These are phyloP conservation scores for Exidia glandulosa DNA, from an alignment of 768 basidiomycete genomes.

Conservation along the genomic window DNA sequence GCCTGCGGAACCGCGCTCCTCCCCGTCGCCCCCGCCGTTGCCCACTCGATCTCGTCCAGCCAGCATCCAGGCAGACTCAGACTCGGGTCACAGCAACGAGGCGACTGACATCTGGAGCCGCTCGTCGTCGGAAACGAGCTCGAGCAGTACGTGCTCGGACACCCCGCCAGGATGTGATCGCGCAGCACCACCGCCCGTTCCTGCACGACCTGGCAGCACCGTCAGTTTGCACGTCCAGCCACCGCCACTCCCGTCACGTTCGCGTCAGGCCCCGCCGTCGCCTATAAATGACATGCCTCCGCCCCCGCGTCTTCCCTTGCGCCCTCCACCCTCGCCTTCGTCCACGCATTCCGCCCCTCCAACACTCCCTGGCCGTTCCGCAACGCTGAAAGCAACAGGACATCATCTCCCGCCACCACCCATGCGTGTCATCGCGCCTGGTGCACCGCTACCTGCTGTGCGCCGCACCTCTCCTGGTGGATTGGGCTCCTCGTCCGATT, in stretches of 20 bases:
- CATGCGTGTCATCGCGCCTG: constrained; percentile 56
- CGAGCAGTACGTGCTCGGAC: constrained; percentile 1
- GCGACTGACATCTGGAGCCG: constrained; percentile 6
- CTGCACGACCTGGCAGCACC: constrained; percentile 27
- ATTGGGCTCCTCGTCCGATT: constrained; percentile 30
- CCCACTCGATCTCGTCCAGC: background rate
- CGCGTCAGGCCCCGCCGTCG: constrained; percentile 9
- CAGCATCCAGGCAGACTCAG: background rate
- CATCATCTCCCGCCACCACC: constrained; percentile 58
- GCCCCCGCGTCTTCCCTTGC: background rate
- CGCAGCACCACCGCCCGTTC: constrained; percentile 23
- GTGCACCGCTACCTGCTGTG: constrained; percentile 62
- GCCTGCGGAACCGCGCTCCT: background rate
- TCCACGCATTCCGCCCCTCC: constrained; percentile 14
- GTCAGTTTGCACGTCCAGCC: background rate
- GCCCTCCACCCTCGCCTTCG: constrained; percentile 6
- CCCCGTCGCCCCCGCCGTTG: background rate
- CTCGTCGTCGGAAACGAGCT: constrained; percentile 2
- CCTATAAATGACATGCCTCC: background rate
- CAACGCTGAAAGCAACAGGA: constrained; percentile 1
- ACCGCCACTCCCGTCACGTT: background rate
- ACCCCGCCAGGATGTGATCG: constrained; percentile 21
- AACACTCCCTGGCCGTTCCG: background rate
- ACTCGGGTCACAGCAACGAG: constrained; percentile 13
- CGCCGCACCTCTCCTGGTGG: constrained; percentile 25